These are phyloP conservation scores for Calonectria pseudoturangicola DNA, from an alignment of 2,329 filamentous ascomycete species.

Conservation along the genomic window DNA sequence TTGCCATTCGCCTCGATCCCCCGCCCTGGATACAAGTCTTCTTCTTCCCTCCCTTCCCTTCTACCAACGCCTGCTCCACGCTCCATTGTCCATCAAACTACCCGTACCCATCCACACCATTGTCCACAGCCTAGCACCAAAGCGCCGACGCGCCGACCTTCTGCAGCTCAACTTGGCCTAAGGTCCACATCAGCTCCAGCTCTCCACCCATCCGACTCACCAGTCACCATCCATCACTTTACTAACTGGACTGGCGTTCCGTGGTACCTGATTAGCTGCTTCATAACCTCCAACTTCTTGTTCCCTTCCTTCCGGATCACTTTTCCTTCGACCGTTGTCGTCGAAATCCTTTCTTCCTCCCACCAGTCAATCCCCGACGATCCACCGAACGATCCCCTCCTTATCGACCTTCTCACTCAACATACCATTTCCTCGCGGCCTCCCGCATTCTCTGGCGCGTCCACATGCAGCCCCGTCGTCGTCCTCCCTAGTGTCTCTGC, in stretches of 20 bases:
- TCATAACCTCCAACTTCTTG: constrained; percentile 45
- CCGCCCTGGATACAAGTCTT: not conserved
- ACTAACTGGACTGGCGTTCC: constrained; percentile 37
- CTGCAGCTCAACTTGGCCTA: constrained; percentile 33
- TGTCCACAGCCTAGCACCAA: constrained; percentile 30
- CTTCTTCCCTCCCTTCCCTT: constrained; percentile 14
- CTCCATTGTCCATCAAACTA: constrained; percentile 24
- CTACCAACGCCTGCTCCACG: constrained; percentile 8
- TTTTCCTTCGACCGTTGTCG: constrained; percentile 20
- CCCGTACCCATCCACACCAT: constrained; percentile 27
- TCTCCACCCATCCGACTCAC: constrained; percentile 53
- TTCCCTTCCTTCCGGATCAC: constrained; percentile 33
- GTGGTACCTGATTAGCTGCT: constrained; percentile 41
- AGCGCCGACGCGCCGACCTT: constrained; percentile 33
- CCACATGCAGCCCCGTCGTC: constrained; percentile 57
- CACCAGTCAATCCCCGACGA: constrained; percentile 1
- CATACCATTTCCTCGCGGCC: constrained; percentile 36
- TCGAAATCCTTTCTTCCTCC: constrained; percentile 30
- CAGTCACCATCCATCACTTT: constrained; percentile 48
- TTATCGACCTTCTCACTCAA: constrained; percentile 24
- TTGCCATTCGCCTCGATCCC: not conserved
- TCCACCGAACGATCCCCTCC: constrained; percentile 9
- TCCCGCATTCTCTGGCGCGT: constrained; percentile 47
- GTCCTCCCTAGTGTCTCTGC: constrained; percentile 50
- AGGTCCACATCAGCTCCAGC: constrained; percentile 57